A percentile compares a stretch with the other conserved stretches of the same genome.
These are phyloP conservation scores for Leccinum pallidistipes DNA, from an alignment of 1,284 basidiomycete genomes.

Conservation along the genomic window DNA sequence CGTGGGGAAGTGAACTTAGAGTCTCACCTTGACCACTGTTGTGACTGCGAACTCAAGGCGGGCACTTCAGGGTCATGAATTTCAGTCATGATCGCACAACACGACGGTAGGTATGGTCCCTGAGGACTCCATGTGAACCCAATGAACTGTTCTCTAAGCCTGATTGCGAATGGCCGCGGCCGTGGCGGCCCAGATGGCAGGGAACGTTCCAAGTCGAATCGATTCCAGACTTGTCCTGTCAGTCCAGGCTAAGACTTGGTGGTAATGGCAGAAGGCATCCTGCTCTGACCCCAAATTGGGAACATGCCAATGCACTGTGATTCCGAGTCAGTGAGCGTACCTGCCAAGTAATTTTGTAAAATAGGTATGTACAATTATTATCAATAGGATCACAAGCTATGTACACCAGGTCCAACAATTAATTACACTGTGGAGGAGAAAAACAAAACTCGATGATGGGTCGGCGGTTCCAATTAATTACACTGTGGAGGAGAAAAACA, in stretches of 20 bases:
- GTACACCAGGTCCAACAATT: no score
- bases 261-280: neutral
- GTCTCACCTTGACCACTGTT: neutral
- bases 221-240: neutral
- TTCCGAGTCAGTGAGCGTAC: neutral
- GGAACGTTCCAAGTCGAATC: neutral
- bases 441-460: neutral
- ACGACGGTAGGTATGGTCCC: neutral
- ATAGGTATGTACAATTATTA: no score
- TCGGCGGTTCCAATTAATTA: no score
- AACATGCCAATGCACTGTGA: neutral
- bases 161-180: neutral
- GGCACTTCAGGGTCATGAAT: neutral
- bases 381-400: neutral
- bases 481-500: no score
- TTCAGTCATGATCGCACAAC: neutral
- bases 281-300: neutral
- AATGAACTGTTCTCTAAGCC: neutral
- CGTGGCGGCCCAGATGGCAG: neutral
- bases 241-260: neutral
- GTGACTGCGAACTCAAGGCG: no score
- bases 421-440: no score
- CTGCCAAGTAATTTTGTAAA: neutral
- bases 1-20: neutral
- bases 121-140: neutral